Conservation (phyloP, 2,329 filamentous ascomycete species). For the Dothideomycetes sp. region DNA sequence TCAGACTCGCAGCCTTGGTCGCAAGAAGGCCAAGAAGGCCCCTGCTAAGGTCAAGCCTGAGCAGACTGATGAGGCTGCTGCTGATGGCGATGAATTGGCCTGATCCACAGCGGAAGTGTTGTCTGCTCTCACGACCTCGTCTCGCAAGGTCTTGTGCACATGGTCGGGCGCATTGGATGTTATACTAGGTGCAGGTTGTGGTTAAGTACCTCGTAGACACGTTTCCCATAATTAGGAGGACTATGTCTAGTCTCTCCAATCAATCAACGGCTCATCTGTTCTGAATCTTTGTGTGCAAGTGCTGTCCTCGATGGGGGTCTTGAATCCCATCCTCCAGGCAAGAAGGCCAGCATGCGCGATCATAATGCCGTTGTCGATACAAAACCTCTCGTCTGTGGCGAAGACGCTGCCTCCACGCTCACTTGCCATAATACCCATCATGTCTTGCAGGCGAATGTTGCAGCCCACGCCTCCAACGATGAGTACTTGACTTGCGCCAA, state of each 20-base stretch:
- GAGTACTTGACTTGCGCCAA: slow-evolving; percentile 78
- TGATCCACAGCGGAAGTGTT: neutral
- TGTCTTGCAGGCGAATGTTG: slow-evolving; percentile 87
- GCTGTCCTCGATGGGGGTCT: slow-evolving; percentile 65
- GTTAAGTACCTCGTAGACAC: neutral
- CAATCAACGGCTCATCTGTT: slow-evolving; percentile 39
- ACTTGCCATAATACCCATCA: slow-evolving; percentile 94
- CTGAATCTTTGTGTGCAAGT: slow-evolving; percentile 49
- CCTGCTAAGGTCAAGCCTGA: neutral
- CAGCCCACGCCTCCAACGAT: slow-evolving; percentile 94
- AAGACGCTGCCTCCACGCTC: slow-evolving; percentile 85
- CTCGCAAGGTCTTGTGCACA: neutral
- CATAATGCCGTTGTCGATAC: slow-evolving; percentile 99
- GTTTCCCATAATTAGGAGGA: neutral
- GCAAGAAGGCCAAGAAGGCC: slow-evolving; percentile 2
- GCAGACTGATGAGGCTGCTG: neutral
- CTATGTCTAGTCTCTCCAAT: slow-evolving; percentile 33
- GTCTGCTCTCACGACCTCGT: neutral
- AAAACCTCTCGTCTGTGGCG: slow-evolving; percentile 93
- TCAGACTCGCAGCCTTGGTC: neutral
- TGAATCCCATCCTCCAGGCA: slow-evolving; percentile 71
- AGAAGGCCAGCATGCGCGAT: slow-evolving; percentile 91
- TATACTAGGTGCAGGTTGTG: too few species aligned
- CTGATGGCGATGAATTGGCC: neutral
- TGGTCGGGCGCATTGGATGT: neutral